A percentile compares a stretch with the other conserved stretches of the same genome.
Conservation (phyloP, 2,329 filamentous ascomycete species). For the Colletotrichum tropicale region DNA sequence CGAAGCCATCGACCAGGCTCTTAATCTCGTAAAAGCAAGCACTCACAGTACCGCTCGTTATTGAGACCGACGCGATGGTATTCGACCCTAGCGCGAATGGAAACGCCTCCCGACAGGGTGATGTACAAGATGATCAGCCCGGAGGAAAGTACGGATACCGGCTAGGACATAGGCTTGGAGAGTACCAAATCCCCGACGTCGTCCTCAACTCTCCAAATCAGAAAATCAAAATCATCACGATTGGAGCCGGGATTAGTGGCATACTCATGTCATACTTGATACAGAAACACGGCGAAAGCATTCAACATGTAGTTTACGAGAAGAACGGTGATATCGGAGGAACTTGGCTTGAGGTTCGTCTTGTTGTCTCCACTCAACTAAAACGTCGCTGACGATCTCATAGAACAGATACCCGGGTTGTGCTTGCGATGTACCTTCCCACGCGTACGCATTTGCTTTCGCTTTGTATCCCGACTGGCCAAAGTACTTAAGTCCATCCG, state of each 20-base stretch:
- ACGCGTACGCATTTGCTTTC: background rate
- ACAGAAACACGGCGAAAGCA: background rate
- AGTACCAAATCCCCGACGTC: background rate
- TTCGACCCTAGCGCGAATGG: background rate
- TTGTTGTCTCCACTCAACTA: accelerated
- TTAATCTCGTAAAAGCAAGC: background rate
- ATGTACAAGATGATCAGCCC: background rate
- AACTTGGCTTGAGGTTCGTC: background rate
- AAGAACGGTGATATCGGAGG: background rate
- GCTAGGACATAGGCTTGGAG: background rate
- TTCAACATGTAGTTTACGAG: background rate
- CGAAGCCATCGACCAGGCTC: background rate
- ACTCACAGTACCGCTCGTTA: background rate
- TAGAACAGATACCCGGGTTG: background rate
- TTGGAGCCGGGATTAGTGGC: background rate
- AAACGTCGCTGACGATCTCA: background rate
- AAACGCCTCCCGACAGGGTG: background rate
- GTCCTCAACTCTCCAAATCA: background rate
- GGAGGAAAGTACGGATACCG: background rate
- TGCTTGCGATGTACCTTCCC: background rate
- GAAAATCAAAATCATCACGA: background rate
- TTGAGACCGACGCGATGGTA: background rate
- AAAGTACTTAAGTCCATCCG: background rate
- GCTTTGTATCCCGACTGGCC: background rate
- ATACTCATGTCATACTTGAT: background rate